phyloP scores from a whole-genome alignment of 1,284 basidiomycete genomes.

The Tausonia pullulans region DNA sequence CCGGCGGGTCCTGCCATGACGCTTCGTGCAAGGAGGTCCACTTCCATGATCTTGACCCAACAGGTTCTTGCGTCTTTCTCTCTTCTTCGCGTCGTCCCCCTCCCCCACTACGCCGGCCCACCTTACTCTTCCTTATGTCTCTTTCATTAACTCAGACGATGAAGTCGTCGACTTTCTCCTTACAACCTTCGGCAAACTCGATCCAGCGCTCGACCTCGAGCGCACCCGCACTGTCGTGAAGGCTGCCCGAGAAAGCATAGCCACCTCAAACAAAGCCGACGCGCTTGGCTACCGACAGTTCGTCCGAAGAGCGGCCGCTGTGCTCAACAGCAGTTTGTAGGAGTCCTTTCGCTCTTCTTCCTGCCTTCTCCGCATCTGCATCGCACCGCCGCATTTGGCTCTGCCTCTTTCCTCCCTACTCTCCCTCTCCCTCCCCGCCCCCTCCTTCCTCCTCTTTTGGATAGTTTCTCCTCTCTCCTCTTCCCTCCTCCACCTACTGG shows the following conservation, averaged over 20 bases:
- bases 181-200: too few relatives aligned
- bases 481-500: background rate
- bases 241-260: background rate
- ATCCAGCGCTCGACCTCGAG: too few relatives aligned
- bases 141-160: too few relatives aligned
- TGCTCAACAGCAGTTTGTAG: background rate
- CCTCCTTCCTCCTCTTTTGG: background rate
- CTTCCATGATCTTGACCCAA: too few relatives aligned
- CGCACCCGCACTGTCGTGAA: too few relatives aligned
- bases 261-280: background rate
- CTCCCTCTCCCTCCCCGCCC: background rate
- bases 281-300: background rate
- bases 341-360: background rate
- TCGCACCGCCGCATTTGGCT: background rate
- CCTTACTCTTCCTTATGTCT: too few relatives aligned
- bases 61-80: too few relatives aligned
- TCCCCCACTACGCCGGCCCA: too few relatives aligned
- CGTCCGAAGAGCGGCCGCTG: background rate
- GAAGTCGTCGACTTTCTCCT: too few relatives aligned
- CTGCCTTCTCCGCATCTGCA: background rate
- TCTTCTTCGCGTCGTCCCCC: too few relatives aligned
- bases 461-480: background rate
- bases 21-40: too few relatives aligned
- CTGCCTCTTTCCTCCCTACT: background rate
- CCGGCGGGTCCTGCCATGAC: too few relatives aligned